Evolutionary conservation across 2,329 filamentous ascomycete species (phyloP).

Genomic region (Colletotrichum agaves): DNA sequence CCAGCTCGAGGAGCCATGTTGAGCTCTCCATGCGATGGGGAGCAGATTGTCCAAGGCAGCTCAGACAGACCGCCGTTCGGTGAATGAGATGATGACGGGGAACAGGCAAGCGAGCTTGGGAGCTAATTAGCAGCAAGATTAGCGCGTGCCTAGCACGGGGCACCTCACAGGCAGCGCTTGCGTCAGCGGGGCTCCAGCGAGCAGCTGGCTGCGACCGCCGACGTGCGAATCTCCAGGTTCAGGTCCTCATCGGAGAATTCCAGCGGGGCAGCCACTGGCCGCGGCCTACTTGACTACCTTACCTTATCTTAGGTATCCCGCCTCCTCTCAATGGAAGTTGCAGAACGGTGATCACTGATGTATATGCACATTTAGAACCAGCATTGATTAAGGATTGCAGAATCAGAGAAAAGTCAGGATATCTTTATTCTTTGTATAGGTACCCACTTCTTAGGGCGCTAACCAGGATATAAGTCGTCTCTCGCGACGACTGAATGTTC

Average conservation of each 20-base stretch:
- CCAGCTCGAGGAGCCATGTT: conserved; percentile 75
- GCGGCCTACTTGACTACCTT: not conserved
- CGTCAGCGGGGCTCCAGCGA: conserved; percentile 31
- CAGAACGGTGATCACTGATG: not conserved
- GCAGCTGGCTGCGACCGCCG: not conserved
- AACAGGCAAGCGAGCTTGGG: conserved; percentile 12
- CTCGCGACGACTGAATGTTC: not conserved
- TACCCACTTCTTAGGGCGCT: not conserved
- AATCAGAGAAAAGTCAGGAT: not conserved
- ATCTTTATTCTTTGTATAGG: not conserved
- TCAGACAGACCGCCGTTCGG: conserved; percentile 31
- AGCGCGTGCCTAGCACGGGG: conserved; percentile 19
- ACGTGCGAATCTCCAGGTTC: not conserved
- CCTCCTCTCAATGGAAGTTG: not conserved
- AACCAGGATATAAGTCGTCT: not conserved
- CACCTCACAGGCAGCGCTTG: conserved; percentile 18
- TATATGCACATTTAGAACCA: not conserved
- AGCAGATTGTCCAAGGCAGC: conserved; percentile 9
- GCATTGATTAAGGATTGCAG: not conserved
- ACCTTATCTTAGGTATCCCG: not conserved
- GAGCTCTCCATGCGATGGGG: conserved; percentile 59
- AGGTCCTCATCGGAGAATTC: conserved; percentile 9
- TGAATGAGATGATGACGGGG: conserved; percentile 2
- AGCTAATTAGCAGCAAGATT: conserved; percentile 19
- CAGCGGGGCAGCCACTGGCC: conserved; percentile 11